These are phyloP conservation scores for Termitomyces sp. DNA, from an alignment of 768 basidiomycete genomes.

Conservation along the genomic window DNA sequence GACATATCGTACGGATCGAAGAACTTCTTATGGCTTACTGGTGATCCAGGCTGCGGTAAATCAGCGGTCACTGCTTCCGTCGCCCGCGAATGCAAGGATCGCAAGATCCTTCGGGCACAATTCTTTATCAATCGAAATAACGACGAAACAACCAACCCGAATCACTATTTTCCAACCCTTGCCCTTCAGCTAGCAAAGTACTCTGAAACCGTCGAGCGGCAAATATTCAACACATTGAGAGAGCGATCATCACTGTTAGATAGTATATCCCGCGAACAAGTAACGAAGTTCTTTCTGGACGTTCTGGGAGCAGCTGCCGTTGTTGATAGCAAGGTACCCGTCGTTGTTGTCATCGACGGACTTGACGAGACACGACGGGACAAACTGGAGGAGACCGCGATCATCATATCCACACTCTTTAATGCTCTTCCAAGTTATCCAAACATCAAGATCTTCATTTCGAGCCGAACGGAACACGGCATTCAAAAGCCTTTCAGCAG, in stretches of 20 bases:
- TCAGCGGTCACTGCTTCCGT: constrained; percentile 6
- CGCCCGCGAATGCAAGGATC: constrained; percentile 4
- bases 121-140: constrained; percentile 9
- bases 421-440: constrained; percentile 1
- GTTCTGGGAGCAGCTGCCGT: constrained; percentile 5
- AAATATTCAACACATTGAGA: constrained; percentile 5
- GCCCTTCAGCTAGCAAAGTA: constrained; percentile 12
- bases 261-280: constrained; percentile 10
- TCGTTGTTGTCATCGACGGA: constrained; percentile 18
- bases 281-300: constrained; percentile 12
- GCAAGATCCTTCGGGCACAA: constrained; percentile 12
- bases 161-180: constrained; percentile 15
- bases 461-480: constrained; percentile 17
- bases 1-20: not conserved
- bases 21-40: constrained; percentile 9
- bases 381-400: constrained; percentile 7
- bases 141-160: constrained; percentile 5
- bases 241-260: constrained; percentile 12
- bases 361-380: constrained; percentile 15
- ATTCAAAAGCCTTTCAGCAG: constrained; percentile 13
- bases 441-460: constrained; percentile 17
- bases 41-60: constrained; percentile 8
- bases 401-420: constrained; percentile 13
- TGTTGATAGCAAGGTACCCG: constrained; percentile 5
- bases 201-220: constrained; percentile 1